Evolutionary conservation across 768 basidiomycete genomes (phyloP).

Genomic region (Pisolithus orientalis): DNA sequence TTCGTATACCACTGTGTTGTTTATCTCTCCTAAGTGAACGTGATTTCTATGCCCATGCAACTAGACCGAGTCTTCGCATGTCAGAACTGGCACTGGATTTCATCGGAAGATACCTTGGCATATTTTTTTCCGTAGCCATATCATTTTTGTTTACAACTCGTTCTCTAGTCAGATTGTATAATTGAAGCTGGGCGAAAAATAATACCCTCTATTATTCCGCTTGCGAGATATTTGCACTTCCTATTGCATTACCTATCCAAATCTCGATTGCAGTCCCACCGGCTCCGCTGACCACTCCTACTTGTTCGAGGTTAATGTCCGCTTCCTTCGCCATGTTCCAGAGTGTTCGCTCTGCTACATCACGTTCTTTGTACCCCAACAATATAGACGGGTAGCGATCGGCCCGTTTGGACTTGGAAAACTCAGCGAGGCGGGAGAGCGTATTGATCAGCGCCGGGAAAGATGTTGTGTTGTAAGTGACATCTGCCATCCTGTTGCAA

Average conservation of each 20-base stretch:
- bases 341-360: constrained; percentile 64
- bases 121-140: no score
- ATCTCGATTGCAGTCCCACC: constrained; percentile 65
- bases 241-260: constrained; percentile 44
- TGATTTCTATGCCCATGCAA: no score
- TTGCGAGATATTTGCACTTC: no score
- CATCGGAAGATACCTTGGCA: no score
- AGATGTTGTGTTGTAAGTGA: constrained; percentile 84
- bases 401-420: constrained; percentile 3
- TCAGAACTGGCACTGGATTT: no score
- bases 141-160: no score
- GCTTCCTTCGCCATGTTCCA: constrained; percentile 56
- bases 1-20: no score
- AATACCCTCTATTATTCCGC: no score
- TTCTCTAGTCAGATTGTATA: no score
- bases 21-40: no score
- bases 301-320: constrained; percentile 50
- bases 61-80: no score
- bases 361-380: constrained; percentile 85
- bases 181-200: no score
- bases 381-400: constrained; percentile 45
- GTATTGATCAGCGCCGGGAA: constrained; percentile 77
- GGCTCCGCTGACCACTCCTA: constrained; percentile 51
- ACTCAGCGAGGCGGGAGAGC: constrained; percentile 42
- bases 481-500: constrained; percentile 77